Percentiles rank a stretch among this genome's conserved stretches.
Evolutionary conservation across 2,329 filamentous ascomycete species (phyloP).

Genomic region (Alternaria atra): DNA sequence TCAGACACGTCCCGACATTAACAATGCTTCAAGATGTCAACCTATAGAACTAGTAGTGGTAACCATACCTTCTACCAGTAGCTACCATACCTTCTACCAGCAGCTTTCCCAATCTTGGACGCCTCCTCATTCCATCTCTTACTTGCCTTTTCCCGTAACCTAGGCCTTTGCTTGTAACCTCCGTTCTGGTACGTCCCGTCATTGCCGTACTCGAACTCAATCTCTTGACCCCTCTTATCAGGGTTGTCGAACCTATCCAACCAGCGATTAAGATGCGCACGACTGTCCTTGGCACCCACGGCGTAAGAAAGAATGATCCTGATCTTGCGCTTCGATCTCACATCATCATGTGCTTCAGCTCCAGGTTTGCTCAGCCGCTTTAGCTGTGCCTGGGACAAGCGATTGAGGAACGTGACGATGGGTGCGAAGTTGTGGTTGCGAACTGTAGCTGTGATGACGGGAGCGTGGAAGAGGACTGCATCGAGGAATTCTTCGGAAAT

Average conservation of each 20-base stretch:
- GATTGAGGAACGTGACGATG: constrained; percentile 27
- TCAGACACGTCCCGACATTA: too few species aligned
- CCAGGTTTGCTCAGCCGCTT: not conserved
- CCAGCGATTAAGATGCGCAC: constrained; percentile 21
- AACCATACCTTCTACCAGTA: not conserved
- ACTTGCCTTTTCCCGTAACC: not conserved
- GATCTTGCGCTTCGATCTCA: constrained; percentile 9
- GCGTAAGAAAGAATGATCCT: constrained; percentile 13
- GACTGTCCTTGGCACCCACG: constrained; percentile 11
- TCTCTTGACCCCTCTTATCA: constrained; percentile 13
- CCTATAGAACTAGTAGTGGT: not conserved
- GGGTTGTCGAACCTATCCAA: constrained; percentile 18
- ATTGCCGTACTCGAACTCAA: constrained; percentile 12
- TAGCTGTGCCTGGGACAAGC: constrained; percentile 23
- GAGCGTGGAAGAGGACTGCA: constrained; percentile 22
- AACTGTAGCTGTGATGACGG: constrained; percentile 20
- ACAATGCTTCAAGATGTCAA: not conserved
- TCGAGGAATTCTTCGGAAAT: constrained; percentile 24
- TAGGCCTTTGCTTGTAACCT: constrained; percentile 11
- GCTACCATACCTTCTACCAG: not conserved
- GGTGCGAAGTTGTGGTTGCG: constrained; percentile 30
- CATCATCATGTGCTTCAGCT: not conserved
- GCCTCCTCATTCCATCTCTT: constrained; percentile 8
- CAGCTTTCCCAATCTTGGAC: not conserved
- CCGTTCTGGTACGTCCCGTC: constrained; percentile 9